Evolutionary conservation across 176 grass and related monocot species (phyloP).

Genomic region (Cenchrus purpureus): DNA sequence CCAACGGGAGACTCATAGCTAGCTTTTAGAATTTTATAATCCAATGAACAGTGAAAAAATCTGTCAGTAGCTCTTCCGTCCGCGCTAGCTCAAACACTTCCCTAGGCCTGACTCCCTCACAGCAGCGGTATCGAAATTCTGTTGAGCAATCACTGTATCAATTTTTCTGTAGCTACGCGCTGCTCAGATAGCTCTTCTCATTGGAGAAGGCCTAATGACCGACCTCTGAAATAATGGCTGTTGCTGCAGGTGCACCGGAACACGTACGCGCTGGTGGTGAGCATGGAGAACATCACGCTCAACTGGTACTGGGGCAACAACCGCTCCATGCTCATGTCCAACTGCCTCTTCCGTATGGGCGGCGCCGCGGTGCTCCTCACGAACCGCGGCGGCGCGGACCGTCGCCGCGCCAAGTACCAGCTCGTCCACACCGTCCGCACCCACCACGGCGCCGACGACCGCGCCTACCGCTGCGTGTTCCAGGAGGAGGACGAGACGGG

Average conservation of each 20-base stretch:
- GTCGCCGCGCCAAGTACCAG: slow-evolving; percentile 77
- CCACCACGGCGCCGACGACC: slow-evolving; percentile 67
- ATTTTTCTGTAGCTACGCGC: no score
- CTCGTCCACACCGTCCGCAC: slow-evolving; percentile 84
- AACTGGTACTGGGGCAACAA: slow-evolving; percentile 97
- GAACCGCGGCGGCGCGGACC: slow-evolving; percentile 51
- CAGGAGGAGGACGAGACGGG: slow-evolving; percentile 70
- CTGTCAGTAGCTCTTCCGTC: no score
- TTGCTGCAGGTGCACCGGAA: slow-evolving; percentile 79
- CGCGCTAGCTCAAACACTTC: no score
- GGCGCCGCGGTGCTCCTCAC: slow-evolving; percentile 84
- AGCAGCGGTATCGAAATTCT: no score
- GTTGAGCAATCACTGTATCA: no score
- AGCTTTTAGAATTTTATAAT: no score
- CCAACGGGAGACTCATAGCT: no score
- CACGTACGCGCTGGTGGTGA: slow-evolving; percentile 92
- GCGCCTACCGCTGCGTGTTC: slow-evolving; percentile 73
- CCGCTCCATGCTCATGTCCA: slow-evolving; percentile 94
- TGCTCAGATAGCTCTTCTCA: no score
- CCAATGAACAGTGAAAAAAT: no score
- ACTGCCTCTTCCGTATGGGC: slow-evolving; percentile 96
- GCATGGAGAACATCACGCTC: slow-evolving; percentile 96
- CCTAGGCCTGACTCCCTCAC: no score
- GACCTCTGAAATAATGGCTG: no score
- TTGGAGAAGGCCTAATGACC: no score